These are phyloP conservation scores for Chenopodium album DNA, from an alignment of 148 eudicot species.

Conservation along the genomic window DNA sequence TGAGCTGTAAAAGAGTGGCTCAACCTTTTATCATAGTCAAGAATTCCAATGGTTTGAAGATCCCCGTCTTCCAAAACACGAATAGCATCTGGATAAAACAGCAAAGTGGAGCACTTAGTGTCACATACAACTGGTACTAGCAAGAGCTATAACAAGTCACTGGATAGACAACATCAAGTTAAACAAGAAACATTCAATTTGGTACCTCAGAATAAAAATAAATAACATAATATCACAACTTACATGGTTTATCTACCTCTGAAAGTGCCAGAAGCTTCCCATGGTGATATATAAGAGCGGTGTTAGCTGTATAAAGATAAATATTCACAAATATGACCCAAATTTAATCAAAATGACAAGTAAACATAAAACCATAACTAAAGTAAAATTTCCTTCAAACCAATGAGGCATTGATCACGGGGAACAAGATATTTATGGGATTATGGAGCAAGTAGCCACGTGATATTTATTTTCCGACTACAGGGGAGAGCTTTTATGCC, in stretches of 20 bases:
- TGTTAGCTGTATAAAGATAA: constrained; percentile 60
- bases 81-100: constrained; percentile 55
- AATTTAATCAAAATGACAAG: neutral
- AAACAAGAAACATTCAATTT: neutral
- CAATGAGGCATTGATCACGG: neutral
- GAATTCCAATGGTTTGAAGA: constrained; percentile 87
- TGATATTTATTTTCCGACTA: neutral
- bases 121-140: neutral
- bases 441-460: neutral
- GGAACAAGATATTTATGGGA: neutral
- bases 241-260: constrained; percentile 97
- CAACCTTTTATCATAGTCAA: constrained; percentile 95
- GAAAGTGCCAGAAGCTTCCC: constrained; percentile 90
- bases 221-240: constrained; percentile 22
- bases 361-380: neutral
- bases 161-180: neutral
- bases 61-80: constrained; percentile 97
- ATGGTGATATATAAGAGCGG: constrained; percentile 87
- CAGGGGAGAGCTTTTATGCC: neutral
- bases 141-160: neutral
- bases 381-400: neutral
- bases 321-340: neutral
- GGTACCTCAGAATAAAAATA: neutral
- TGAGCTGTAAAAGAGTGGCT: constrained; percentile 92
- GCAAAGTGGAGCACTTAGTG: constrained; percentile 7